Base-by-base conservation (phyloP, 495 filamentous ascomycete species). In the Podospora comata region DNA sequence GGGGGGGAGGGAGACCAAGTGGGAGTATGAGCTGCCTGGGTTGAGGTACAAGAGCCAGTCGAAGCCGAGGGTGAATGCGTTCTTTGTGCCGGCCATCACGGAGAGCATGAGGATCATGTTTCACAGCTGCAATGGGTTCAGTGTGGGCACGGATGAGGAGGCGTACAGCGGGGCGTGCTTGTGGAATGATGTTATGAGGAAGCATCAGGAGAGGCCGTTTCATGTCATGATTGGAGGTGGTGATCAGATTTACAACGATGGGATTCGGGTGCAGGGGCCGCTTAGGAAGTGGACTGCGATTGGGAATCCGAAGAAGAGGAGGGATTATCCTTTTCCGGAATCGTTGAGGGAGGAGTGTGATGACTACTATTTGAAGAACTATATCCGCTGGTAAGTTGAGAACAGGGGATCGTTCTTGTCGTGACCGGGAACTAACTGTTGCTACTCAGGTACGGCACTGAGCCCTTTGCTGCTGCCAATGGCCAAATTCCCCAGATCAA, bases 31-130 rank as follows among this genome's bases (percentile, higher is more conserved):
- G 28, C 80, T 91, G 57, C 79, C 82, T 26, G 78, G 77, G 4
- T 61, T 88, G 73, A 80, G 76, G 4, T 81, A 85, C 55, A 70
- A 75, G 23, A 76, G 79, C 74, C 64, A 73, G 30, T 80, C 79
- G 26, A 83, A 86, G 70, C 79, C 78, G n/a, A 73, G 73, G 62
- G 77, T 79, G 32, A 84, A 85, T 68, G 71, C 71, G 67, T 96
- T 97, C 77, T 90, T 85, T 62, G 85, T 96, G 18, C 94, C 94
- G 2, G 90, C 92, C 3, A 80, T 82, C 61, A 80, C 87, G 30
- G 89, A 97, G 78, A 94, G 91, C 26, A 97, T 98, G 93, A 88
- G 93, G 70, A 90, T 97, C 68, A 92, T 97, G 85, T 97, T 98
- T 80, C 90, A 96, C 79, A 96, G 92, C 30, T 97, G 93, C 80